Base-by-base conservation (phyloP, 225 moss, liverwort and hornwort species). In the Sphagnum tenellum region DNA sequence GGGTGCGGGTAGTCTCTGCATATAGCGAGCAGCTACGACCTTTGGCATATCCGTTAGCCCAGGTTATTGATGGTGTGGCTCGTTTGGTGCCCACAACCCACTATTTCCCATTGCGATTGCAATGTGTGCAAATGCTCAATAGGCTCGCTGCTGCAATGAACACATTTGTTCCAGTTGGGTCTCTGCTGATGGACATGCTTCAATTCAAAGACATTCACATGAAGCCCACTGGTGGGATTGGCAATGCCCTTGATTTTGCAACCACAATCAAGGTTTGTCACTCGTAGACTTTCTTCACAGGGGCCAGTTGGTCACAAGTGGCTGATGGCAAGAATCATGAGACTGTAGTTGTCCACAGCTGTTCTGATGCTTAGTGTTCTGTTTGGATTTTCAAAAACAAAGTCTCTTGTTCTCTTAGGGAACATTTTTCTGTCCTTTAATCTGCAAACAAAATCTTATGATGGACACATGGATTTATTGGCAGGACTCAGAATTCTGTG, bases 151-250 rank as follows among this genome's bases (percentile, higher is more conserved):
- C 66, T 62, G 75, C 88, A 45, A 89, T 87, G 3, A 75, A 74
- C 66, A 67, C 76, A 12, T 93, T 90, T 63, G 82, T 79, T 69
- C 90, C 90, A 70, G 76, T 90, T 52, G 78, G 90, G 6, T 81
- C 98, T 12, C 73, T 93, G 50, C 89, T 98, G 3, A 70, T 98
- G 72, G 98, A 98, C 55, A 93, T 98, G 90, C 75, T 98, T 10
- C 85, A 90, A 60, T 98, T 90, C 61, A 98, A 86, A 68, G 98
- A 98, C 74, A 83, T 98, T 52, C 85, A 84, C 66, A 90, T 82
- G 83, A 67, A 85, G 46, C 93, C 98, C 44, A 89, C 93, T n/a
- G 93, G 90, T 3, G 93, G 98, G 53, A 70, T 84, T 11, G 98
- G 98, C 62, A 78, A 80, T 50, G 86, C 87, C 9, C 70, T 88